Evolutionary conservation across 148 eudicot genomes (phyloP), one percentile per base, ranked within the genome.

Genomic region (Silene latifolia): DNA sequence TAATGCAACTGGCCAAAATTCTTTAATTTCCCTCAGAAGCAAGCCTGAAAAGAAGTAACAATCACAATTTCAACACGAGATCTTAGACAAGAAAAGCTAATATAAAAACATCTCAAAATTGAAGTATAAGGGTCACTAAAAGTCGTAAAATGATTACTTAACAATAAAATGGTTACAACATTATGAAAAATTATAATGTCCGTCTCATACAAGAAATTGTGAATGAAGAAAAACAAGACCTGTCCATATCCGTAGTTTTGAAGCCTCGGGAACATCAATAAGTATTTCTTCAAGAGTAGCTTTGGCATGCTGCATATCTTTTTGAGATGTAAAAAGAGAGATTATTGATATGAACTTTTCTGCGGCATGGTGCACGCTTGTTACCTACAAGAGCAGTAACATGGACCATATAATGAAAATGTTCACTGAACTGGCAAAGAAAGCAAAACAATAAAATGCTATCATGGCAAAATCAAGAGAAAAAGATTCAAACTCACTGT

Each of bases 1-100:
- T 71, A 95, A 78, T 20, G 97, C 87, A 65, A 84, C 88, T 47
- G 86, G 88, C 99, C 99, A 95, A 74, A 87, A 89, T 63, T 90
- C 94, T 84, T 90, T 92, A 78, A 92, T 92, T 64, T 92, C 97
- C 76, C 92, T 87, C 69, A 95, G 86, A 73, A 95, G 82, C 86
- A 89, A 82, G 54, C 97, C 98, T 90, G 72, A 8, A 74, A 53
- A 74, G 20, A 57, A 56, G 20, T 79, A 13, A 81, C 56, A 29
- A 42, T 72, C 4, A 27, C 9, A 19, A 6, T 57, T 19, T n/a
- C n/a, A 24, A 44, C n/a, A 24, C 18, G 3, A 42, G 4, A 53
- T 18, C 44, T 7, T 64, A 51, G 56, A 51, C 18, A 3, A 51
- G 56, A 14, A 51, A 51, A 51, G 56, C 18, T 51, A 51, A 12